Evolutionary conservation across 2,329 filamentous ascomycete species (phyloP), one percentile per base, ranked within the genome.

Genomic region (Falciphora oryzae): DNA sequence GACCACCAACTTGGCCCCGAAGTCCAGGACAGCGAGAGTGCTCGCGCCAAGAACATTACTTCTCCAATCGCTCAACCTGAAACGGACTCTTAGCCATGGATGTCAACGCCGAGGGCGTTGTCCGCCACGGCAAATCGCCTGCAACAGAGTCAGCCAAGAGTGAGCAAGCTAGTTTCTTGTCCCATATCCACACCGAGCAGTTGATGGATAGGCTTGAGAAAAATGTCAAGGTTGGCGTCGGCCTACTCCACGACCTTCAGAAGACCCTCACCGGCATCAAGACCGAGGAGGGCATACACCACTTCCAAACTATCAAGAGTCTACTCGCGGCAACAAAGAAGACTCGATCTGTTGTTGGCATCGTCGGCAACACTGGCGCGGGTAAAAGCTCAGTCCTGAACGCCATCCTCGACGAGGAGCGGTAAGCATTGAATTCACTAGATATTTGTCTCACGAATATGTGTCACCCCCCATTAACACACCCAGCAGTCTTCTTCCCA

Each of bases 381-480:
- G 86, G 86, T 0, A 89, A 89, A 69, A 85, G 80, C 27, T 85
- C 82, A 1, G 75, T 88, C 0, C 87, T 89, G 71, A 89, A 89
- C 69, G 85, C 86, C 0, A 70, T 89, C 44, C 75, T 89, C 0
- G 84, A 88, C 35, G 83, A 89, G 68, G 84, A 88, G 67, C 77
- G 80, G n/a, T 73, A 69, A 38, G 61, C 83, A 22, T 59, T 50
- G 4, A 3, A 6, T 22, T 6, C 4, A 25, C 44, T 25, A 11
- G 18, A 2, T 10, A 11, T 4, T n/a, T 5, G 2, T 32, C 6
- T 32, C 11, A 32, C 11, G 5, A 5, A 11, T 32, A 5, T 6
- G 18, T 25, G 22, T n/a, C 6, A 11, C 38, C 31, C n/a, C 29
- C 22, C 50, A 5, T 56, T 63, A 18, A 64, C 32, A 7, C 29